Percentiles rank a stretch among this genome's conserved stretches.
Conservation (phyloP, 371 early-diverging fungal genomes). For the Saksenaea vasiformis region DNA sequence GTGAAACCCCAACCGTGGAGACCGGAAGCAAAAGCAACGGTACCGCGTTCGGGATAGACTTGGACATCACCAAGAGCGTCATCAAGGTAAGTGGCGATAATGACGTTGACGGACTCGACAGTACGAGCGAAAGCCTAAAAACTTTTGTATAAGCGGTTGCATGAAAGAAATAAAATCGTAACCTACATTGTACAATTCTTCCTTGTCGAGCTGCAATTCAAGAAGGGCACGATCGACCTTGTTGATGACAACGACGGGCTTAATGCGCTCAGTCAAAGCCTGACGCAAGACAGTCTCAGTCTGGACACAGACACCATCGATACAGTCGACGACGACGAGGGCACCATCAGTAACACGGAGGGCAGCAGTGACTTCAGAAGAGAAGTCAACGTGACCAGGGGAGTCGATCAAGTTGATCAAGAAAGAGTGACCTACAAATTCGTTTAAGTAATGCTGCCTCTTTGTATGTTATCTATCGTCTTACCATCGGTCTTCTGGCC, state of each 20-base stretch:
- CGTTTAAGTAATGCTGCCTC: background rate
- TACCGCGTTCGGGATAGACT: conserved; percentile 91
- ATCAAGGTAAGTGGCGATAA: conserved; percentile 46
- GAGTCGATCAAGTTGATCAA: conserved; percentile 99
- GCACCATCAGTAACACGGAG: conserved; percentile 99
- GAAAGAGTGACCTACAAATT: conserved; percentile 58
- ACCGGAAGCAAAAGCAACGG: conserved; percentile 99
- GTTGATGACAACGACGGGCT: conserved; percentile 99
- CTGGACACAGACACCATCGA: conserved; percentile 99
- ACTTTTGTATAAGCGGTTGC: background rate
- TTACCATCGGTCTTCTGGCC: conserved; percentile 83
- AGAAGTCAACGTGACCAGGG: conserved; percentile 99
- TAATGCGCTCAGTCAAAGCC: conserved; percentile 98
- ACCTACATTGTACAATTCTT: conserved; percentile 83
- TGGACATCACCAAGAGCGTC: conserved; percentile 51
- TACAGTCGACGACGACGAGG: conserved; percentile 98
- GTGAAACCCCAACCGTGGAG: conserved; percentile 99
- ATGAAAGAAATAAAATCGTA: background rate
- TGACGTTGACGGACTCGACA: conserved; percentile 90
- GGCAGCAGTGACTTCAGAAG: conserved; percentile 99
- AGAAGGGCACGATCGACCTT: conserved; percentile 99
- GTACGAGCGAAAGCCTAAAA: conserved; percentile 81
- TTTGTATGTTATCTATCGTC: background rate
- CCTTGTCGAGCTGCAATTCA: conserved; percentile 95
- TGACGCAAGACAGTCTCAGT: conserved; percentile 99